phyloP scores from a whole-genome alignment of 495 filamentous ascomycete species.

The Aspergillus bridgeri region DNA sequence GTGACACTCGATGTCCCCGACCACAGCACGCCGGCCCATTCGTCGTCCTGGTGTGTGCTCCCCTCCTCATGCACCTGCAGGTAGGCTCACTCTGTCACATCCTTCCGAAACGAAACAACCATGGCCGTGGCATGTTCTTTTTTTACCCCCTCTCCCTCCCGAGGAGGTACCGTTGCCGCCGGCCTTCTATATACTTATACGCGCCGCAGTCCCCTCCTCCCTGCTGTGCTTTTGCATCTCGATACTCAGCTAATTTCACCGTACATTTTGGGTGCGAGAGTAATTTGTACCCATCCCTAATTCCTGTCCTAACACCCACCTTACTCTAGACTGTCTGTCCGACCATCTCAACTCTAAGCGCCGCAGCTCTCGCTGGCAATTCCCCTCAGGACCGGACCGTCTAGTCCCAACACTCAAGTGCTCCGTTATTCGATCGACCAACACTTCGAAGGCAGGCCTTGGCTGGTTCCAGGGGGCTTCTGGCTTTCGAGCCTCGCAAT shows the following conservation, averaged over 20 bases:
- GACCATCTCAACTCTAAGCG: slow-evolving; percentile 3
- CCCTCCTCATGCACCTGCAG: slow-evolving; percentile 12
- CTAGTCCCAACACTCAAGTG: no score
- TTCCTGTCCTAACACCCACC: not conserved
- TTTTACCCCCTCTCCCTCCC: not conserved
- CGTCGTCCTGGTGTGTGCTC: no score
- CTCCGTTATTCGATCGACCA: no score
- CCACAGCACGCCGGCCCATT: slow-evolving; percentile 5
- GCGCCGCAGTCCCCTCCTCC: slow-evolving; percentile 7
- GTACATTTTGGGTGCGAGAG: not conserved
- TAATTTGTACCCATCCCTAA: not conserved
- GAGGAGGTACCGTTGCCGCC: not conserved
- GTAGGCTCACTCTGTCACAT: slow-evolving; percentile 10
- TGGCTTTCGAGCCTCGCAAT: slow-evolving; percentile 3
- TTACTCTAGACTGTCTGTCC: not conserved
- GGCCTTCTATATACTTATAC: slow-evolving; percentile 15
- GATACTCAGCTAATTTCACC: slow-evolving; percentile 13
- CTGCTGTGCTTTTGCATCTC: slow-evolving; percentile 1
- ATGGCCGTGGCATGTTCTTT: slow-evolving; percentile 10
- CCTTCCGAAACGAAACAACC: slow-evolving; percentile 24
- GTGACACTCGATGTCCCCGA: not conserved
- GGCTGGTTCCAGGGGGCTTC: slow-evolving; percentile 3
- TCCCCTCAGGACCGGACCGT: no score
- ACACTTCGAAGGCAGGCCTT: no score
- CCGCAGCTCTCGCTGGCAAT: not conserved